Conservation (phyloP, 1,284 basidiomycete genomes). For the Pyrrhoderma noxium region DNA sequence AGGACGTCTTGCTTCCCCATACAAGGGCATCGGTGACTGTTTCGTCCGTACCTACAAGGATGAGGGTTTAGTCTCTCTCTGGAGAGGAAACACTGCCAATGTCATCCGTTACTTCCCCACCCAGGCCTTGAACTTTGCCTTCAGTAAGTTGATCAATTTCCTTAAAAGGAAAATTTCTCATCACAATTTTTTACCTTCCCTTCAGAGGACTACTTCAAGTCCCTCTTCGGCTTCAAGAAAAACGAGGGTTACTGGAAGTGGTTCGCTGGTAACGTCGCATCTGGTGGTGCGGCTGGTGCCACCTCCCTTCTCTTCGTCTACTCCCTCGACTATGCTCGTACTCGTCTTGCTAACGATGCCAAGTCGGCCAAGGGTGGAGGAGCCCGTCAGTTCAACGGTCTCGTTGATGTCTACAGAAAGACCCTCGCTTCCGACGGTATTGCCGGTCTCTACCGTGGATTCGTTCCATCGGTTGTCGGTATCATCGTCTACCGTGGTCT, state of each 20-base stretch:
- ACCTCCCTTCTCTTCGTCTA: conserved; percentile 96
- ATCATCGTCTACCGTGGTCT: conserved; percentile 97
- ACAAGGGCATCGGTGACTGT: conserved; percentile 91
- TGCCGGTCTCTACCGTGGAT: conserved; percentile 91
- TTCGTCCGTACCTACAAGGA: conserved; percentile 82
- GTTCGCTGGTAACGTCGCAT: conserved; percentile 90
- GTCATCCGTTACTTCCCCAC: conserved; percentile 98
- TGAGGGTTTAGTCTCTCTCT: conserved; percentile 87
- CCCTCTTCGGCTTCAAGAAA: conserved; percentile 89
- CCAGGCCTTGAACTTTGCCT: conserved; percentile 92
- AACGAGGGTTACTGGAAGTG: conserved; percentile 83
- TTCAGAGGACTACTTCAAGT: conserved; percentile 94
- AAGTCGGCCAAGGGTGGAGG: conserved; percentile 91
- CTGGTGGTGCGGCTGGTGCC: conserved; percentile 96
- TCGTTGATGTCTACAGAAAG: conserved; percentile 92
- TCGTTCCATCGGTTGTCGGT: conserved; percentile 90
- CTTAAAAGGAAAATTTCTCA: conserved; percentile 21
- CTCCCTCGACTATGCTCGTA: conserved; percentile 96
- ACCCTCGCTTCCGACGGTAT: conserved; percentile 86
- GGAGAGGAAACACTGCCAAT: conserved; percentile 97
- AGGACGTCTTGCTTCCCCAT: conserved; percentile 84
- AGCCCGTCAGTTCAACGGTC: conserved; percentile 90
- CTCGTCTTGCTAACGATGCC: conserved; percentile 94
- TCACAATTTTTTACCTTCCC: conserved; percentile 16
- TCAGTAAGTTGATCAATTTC: conserved; percentile 52